These are phyloP conservation scores for Arxiozyma bovina DNA, from an alignment of 1,139 yeast species.

Conservation along the genomic window DNA sequence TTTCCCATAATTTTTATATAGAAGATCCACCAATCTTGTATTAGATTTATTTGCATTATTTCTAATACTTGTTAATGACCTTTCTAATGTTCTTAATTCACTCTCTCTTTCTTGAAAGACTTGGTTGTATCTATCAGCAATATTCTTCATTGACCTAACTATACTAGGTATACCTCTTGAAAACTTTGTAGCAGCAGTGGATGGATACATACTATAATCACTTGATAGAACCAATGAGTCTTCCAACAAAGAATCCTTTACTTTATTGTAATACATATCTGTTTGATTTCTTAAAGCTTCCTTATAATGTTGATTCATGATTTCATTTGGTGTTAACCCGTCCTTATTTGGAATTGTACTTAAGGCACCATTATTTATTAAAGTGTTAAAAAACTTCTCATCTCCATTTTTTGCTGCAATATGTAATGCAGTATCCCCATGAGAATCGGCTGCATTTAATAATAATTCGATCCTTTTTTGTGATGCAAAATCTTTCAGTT, in stretches of 20 bases:
- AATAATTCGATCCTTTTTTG: slow-evolving; percentile 44
- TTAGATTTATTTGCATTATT: slow-evolving; percentile 18
- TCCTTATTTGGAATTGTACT: slow-evolving; percentile 63
- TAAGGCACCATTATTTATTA: slow-evolving; percentile 64
- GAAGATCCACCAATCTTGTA: slow-evolving; percentile 16
- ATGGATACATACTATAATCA: slow-evolving; percentile 24
- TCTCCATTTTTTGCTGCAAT: slow-evolving; percentile 71
- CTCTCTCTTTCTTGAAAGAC: slow-evolving; percentile 18
- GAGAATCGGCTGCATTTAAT: slow-evolving; percentile 66
- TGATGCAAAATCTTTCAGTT: slow-evolving; percentile 53
- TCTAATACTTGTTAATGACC: slow-evolving; percentile 18
- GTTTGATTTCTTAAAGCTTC: slow-evolving; percentile 8
- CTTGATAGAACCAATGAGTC: slow-evolving; percentile 5
- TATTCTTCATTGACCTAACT: slow-evolving; percentile 35
- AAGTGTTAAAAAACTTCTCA: slow-evolving; percentile 61
- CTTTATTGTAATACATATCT: not conserved
- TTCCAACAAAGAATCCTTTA: slow-evolving; percentile 1
- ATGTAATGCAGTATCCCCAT: slow-evolving; percentile 86
- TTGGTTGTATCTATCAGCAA: slow-evolving; percentile 42
- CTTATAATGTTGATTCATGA: slow-evolving; percentile 29
- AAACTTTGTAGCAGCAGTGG: slow-evolving; percentile 28
- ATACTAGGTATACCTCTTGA: slow-evolving; percentile 27
- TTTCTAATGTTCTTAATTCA: slow-evolving; percentile 16
- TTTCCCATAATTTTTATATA: slow-evolving; percentile 37
- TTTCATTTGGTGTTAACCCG: slow-evolving; percentile 69